Base-by-base conservation (phyloP, 2,329 filamentous ascomycete genomes). In the Xylariaceae sp. region DNA sequence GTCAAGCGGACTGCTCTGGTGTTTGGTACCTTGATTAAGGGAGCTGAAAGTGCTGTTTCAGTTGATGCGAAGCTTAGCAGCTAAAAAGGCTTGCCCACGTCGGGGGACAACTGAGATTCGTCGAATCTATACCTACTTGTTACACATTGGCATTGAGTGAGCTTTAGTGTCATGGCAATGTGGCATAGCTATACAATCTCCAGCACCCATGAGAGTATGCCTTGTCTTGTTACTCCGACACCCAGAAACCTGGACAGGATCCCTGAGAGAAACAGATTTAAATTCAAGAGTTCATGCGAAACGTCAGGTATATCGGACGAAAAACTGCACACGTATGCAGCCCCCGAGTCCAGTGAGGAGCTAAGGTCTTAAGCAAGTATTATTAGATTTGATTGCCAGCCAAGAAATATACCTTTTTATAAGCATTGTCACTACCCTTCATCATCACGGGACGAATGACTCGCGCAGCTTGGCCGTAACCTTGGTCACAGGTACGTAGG, bases 241-340 rank as follows among this genome's bases (percentile, higher is more conserved):
- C 24, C 5, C 6, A 17, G 11, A 19, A 16, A n/a, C 12, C 4
- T 23, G 17, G 37, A 21, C 34, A 11, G 2, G 23, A 9, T n/a
- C 19, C 8, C 2, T 7, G 44, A 36, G 4, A 7, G 14, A 34
- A 45, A 31, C 34, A n/a, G 33, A 44, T 37, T 45, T n/a, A n/a
- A n/a, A n/a, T n/a, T n/a, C n/a, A 24, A 36, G 40, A 28, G 23
- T 44, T 39, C 7, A 40, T 56, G 19, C 40, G 14, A 46, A 51
- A 34, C 24, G 17, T 21, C 12, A 23, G 11, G 17, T n/a, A 41
- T 29, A 54, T 45, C 17, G 12, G 29, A 53, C 39, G 33, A 53
- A 47, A 11, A 6, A 14, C 31, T 45, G 7, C 16, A 5, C 19
- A 17, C 14, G 16, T 37, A n/a, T 21, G 16, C 16, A 17, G 41